Evolutionary conservation across 2,329 filamentous ascomycete genomes (phyloP).

Genomic region (Trichoderma koningii): DNA sequence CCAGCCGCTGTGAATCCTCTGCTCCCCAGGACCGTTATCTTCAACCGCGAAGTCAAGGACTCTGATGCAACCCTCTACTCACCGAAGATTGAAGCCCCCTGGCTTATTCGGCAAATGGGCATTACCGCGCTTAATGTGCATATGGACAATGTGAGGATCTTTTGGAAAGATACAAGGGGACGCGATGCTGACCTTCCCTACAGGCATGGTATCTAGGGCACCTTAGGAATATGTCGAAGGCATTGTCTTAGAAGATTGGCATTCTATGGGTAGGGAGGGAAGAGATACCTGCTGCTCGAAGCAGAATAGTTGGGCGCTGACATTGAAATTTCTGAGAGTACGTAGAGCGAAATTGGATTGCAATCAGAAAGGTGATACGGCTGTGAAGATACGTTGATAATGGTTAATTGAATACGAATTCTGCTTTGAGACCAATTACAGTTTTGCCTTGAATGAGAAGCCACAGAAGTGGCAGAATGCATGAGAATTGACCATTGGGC

Average conservation of each 20-base stretch:
- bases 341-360: too few relatives aligned
- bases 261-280: too few relatives aligned
- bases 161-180: neutral
- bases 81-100: neutral
- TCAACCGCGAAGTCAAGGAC: neutral
- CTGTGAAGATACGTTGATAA: too few relatives aligned
- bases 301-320: too few relatives aligned
- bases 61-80: neutral
- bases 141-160: neutral
- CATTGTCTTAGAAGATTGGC: neutral
- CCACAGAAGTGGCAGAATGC: too few relatives aligned
- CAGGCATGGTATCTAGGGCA: neutral
- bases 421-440: too few relatives aligned
- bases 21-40: neutral
- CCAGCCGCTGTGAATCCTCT: constrained; percentile 1
- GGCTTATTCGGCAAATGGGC: neutral
- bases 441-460: too few relatives aligned
- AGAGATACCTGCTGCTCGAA: too few relatives aligned
- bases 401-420: too few relatives aligned
- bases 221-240: neutral
- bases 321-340: too few relatives aligned
- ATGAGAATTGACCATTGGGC: too few relatives aligned
- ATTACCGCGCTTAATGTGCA: neutral
- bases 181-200: neutral
- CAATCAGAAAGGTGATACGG: too few relatives aligned